A percentile compares a stretch with the other conserved stretches of the same genome.
These are phyloP conservation scores for Russula emetica DNA, from an alignment of 768 basidiomycete species.

Conservation along the genomic window DNA sequence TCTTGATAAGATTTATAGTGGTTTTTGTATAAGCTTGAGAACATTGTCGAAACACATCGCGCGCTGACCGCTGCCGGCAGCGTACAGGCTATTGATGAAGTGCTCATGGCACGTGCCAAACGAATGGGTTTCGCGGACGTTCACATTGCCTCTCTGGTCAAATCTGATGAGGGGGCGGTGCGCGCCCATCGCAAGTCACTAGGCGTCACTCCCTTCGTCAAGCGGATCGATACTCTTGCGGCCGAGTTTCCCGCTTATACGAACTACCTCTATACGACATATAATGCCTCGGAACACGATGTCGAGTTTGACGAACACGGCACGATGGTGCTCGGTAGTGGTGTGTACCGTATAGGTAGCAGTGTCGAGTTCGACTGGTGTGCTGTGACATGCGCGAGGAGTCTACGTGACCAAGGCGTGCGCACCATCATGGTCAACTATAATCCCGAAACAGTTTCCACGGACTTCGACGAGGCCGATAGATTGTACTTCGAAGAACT, in stretches of 20 bases:
- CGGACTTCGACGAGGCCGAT: constrained; percentile 99
- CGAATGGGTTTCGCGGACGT: constrained; percentile 91
- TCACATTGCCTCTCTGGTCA: constrained; percentile 83
- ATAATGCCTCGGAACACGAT: constrained; percentile 95
- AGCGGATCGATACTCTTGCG: constrained; percentile 97
- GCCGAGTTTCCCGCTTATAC: constrained; percentile 99
- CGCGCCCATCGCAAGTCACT: constrained; percentile 83
- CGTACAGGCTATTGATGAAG: constrained; percentile 62
- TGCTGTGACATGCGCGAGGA: constrained; percentile 96
- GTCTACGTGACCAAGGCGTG: constrained; percentile 87
- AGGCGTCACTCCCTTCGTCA: constrained; percentile 93
- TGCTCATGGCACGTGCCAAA: constrained; percentile 85
- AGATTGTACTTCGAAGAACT: constrained; percentile 98
- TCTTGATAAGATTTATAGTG: constrained; percentile 47
- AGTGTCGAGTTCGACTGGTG: constrained; percentile 99
- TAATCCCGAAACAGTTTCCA: constrained; percentile 98
- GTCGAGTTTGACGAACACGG: constrained; percentile 94
- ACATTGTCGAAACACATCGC: constrained; percentile 87
- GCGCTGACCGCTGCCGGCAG: constrained; percentile 66
- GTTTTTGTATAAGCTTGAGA: constrained; percentile 99
- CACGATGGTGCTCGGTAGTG: constrained; percentile 98
- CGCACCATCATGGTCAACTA: constrained; percentile 99
- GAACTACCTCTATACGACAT: constrained; percentile 99
- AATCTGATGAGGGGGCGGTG: constrained; percentile 68
- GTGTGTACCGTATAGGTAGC: constrained; percentile 97